phyloP scores from a whole-genome alignment of 2,329 filamentous ascomycete species.

The Lecanoromycetidae sp. region DNA sequence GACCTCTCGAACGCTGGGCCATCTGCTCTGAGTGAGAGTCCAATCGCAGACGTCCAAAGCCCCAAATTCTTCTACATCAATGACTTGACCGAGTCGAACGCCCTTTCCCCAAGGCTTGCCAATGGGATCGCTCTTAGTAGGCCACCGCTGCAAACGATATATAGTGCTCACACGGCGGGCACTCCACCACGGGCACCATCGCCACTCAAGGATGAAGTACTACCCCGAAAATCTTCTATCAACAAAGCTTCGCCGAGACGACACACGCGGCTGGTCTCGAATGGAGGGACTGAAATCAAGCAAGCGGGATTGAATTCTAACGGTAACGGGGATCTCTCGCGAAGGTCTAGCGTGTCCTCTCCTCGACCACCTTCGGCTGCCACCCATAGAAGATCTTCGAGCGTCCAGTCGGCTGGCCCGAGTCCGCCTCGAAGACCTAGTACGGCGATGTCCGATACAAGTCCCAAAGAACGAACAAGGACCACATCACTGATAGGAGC shows the following conservation, averaged over 20 bases:
- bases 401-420: slow-evolving; percentile 2
- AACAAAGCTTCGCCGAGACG: slow-evolving; percentile 15
- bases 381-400: slow-evolving; percentile 5
- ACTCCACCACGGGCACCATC: slow-evolving; percentile 25
- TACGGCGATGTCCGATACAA: slow-evolving; percentile 3
- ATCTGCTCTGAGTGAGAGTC: slow-evolving; percentile 20
- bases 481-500: background rate
- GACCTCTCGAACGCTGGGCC: slow-evolving; percentile 18
- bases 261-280: slow-evolving; percentile 15
- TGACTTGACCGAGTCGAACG: slow-evolving; percentile 43
- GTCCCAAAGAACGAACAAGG: background rate
- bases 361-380: background rate
- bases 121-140: slow-evolving; percentile 24
- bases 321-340: slow-evolving; percentile 3
- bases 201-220: slow-evolving; percentile 18
- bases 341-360: slow-evolving; percentile 13
- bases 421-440: slow-evolving; percentile 12
- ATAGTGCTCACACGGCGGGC: slow-evolving; percentile 34
- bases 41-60: slow-evolving; percentile 29
- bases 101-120: slow-evolving; percentile 29
- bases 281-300: slow-evolving; percentile 12
- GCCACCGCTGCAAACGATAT: slow-evolving; percentile 27
- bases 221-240: slow-evolving; percentile 10
- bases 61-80: slow-evolving; percentile 67
- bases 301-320: slow-evolving; percentile 21